These are phyloP conservation scores for Leptomonas seymouri DNA, from an alignment of 208 protist genomes.

Conservation along the genomic window DNA sequence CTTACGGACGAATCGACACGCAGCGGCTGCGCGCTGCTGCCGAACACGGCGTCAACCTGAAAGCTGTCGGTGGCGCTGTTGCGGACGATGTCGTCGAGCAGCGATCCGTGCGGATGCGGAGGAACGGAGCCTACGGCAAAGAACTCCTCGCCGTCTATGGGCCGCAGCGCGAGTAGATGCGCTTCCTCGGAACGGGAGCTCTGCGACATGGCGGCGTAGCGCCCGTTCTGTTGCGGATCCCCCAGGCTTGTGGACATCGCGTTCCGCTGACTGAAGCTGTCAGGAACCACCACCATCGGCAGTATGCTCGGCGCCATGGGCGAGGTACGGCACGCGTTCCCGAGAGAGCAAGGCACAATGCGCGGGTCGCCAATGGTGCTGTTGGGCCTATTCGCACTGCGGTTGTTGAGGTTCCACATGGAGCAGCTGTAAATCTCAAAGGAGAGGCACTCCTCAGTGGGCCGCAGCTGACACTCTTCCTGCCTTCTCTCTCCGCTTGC, in stretches of 20 bases:
- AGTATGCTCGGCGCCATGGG: conserved; percentile 19
- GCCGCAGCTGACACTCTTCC: not conserved
- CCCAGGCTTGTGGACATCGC: not conserved
- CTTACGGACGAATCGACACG: conserved; percentile 29
- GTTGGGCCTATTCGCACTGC: not conserved
- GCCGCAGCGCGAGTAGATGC: not conserved
- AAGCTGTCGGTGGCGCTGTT: conserved; percentile 32
- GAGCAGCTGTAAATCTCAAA: conserved; percentile 15
- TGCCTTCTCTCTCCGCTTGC: not conserved
- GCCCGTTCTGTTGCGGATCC: conserved; percentile 9
- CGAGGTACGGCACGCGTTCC: conserved; percentile 3
- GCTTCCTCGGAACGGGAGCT: conserved; percentile 24
- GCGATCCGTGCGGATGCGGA: not conserved
- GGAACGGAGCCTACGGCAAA: not conserved
- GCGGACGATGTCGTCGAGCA: conserved; percentile 25
- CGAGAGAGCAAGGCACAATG: not conserved
- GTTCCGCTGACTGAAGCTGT: conserved; percentile 14
- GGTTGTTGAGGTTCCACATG: not conserved
- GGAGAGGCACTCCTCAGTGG: conserved; percentile 6
- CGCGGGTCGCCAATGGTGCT: not conserved
- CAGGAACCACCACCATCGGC: conserved; percentile 8
- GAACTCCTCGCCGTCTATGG: conserved; percentile 1
- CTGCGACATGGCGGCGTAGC: conserved; percentile 21
- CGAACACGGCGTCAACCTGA: not conserved
- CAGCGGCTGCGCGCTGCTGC: conserved; percentile 14